Evolutionary conservation across 345 rosid genomes (phyloP), one percentile per base, ranked within the genome.

Genomic region (Erucastrum elatum): DNA sequence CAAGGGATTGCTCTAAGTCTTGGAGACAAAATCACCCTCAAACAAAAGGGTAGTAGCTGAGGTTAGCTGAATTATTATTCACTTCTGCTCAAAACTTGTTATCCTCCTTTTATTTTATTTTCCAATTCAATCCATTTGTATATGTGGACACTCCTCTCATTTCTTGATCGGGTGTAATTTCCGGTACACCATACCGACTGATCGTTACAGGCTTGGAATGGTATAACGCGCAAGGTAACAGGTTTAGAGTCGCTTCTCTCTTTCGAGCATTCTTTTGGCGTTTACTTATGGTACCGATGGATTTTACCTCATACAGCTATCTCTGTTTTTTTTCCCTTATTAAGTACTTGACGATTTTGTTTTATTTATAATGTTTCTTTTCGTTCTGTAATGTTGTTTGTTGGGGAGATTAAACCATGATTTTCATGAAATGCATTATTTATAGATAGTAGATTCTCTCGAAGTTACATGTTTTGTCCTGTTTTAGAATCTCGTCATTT

Each of bases 1-100:
- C 97, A 92, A 80, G 97, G 97, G 37, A 92, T 92, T 68, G 97
- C 97, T 46, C 85, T 92, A 68, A 81, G 84, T 44, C 84, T 81
- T 49, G 84, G 84, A 2, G 84, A 81, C 77, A 81, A 81, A 70
- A 81, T 81, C 72, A 81, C 84, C 31, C 84, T 81, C 75, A 81
- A 81, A 70, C 84, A 81, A 77, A 81, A 81, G 78, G 81, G 84
- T 51, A 46, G 81, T 62, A 68, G 35, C 77, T 81, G 62, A 81
- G 82, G 82, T 79, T 78, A 78, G 77, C 29, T 10, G 4, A n/a
- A 51, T 35, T 5, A 46, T 13, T 21, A 13, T 51, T 51, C 16
- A 51, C 17, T n/a, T n/a, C 56, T 51, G 4, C 56, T 15, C 53
- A 46, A 46, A 46, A 46, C 53, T 13, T 46, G 31, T 29, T 29